These are phyloP conservation scores for Nitzschia sp. DNA, from an alignment of 108 stramenopile genomes.

Conservation along the genomic window DNA sequence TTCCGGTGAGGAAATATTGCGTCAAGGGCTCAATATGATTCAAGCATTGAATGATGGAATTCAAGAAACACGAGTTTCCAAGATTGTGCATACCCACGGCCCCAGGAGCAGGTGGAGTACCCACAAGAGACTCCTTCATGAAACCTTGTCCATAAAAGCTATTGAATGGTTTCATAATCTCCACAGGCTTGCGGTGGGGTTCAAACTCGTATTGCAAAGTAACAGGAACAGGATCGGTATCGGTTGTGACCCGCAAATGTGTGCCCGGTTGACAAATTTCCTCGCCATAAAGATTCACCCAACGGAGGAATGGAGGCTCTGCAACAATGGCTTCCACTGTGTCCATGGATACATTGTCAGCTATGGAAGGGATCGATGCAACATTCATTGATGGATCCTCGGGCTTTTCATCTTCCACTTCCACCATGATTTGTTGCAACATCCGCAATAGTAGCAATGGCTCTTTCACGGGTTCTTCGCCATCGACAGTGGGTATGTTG, in stretches of 20 bases:
- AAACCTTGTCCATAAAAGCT: conserved; percentile 76
- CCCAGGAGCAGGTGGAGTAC: conserved; percentile 77
- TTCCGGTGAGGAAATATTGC: conserved; percentile 79
- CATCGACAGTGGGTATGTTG: conserved; percentile 22
- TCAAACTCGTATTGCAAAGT: conserved; percentile 69
- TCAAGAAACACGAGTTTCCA: conserved; percentile 98
- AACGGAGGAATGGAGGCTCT: conserved; percentile 66
- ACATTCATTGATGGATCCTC: conserved; percentile 12
- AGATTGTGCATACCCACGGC: conserved; percentile 94
- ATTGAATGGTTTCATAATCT: conserved; percentile 68
- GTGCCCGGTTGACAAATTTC: conserved; percentile 71
- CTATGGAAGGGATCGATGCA: conserved; percentile 1
- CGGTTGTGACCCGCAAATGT: conserved; percentile 48
- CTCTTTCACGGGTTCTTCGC: conserved; percentile 8
- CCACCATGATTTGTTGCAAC: conserved; percentile 62
- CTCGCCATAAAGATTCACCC: conserved; percentile 81
- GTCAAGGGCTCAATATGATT: conserved; percentile 82
- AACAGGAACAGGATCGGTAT: conserved; percentile 38
- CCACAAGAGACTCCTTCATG: conserved; percentile 75
- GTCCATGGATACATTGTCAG: neutral
- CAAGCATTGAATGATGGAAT: conserved; percentile 91
- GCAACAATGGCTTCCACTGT: conserved; percentile 20
- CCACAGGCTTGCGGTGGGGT: conserved; percentile 61
- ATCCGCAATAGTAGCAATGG: conserved; percentile 55
- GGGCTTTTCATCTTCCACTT: conserved; percentile 62